A percentile compares a stretch with the other conserved stretches of the same genome.
These are phyloP conservation scores for Sphaerosporella brunnea DNA, from an alignment of 495 filamentous ascomycete genomes.

Conservation along the genomic window DNA sequence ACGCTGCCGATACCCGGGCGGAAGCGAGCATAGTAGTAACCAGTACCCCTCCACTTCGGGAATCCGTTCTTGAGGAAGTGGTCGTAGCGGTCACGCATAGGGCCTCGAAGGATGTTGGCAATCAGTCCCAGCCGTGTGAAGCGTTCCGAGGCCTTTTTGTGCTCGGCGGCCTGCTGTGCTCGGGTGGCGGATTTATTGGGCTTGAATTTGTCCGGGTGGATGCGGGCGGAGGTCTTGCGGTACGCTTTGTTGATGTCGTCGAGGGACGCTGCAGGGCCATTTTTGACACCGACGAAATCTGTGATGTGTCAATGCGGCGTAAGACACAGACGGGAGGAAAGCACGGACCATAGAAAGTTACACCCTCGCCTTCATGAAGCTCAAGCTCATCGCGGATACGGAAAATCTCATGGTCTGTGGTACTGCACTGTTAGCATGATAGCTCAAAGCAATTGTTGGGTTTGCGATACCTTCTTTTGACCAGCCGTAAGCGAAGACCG, in stretches of 20 bases:
- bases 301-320: neutral
- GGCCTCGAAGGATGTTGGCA: slow-evolving; percentile 64
- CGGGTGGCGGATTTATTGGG: slow-evolving; percentile 33
- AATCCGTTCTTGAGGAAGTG: slow-evolving; percentile 90
- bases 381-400: slow-evolving; percentile 72
- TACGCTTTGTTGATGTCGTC: slow-evolving; percentile 90
- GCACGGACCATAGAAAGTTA: slow-evolving; percentile 57
- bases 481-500: slow-evolving; percentile 47
- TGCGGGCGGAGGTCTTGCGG: slow-evolving; percentile 58
- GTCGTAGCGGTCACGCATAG: slow-evolving; percentile 72
- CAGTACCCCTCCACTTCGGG: slow-evolving; percentile 87
- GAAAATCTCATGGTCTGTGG: slow-evolving; percentile 93
- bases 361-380: slow-evolving; percentile 53
- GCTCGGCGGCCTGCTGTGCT: slow-evolving; percentile 51
- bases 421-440: too few species aligned
- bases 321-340: neutral
- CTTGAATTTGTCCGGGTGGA: slow-evolving; percentile 93
- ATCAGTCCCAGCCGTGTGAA: slow-evolving; percentile 70
- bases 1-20: slow-evolving; percentile 77
- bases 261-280: slow-evolving; percentile 44
- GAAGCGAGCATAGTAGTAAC: slow-evolving; percentile 92
- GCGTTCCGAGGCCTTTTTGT: slow-evolving; percentile 59
- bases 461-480: slow-evolving; percentile 71
- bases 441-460: too few species aligned
- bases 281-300: slow-evolving; percentile 64